Base-by-base conservation (phyloP, 768 basidiomycete genomes). In the Cystobasidium ongulense region DNA sequence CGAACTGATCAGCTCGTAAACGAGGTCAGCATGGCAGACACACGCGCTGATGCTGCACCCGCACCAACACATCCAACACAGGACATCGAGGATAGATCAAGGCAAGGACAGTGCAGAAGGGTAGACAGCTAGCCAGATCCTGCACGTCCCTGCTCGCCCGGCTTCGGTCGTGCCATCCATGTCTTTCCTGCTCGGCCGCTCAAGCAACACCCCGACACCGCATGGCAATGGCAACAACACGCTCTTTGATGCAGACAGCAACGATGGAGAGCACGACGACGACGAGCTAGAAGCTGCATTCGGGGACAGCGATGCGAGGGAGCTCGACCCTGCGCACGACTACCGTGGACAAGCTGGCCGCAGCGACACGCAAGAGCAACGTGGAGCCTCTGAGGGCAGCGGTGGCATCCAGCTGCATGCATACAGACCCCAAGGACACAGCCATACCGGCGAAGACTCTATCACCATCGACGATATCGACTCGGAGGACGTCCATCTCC, bases 251-350 rank as follows among this genome's bases (percentile, higher is more conserved):
- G 50, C 43, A 38, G 29, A 53, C 3, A 35, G 54, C 21, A 21
- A 59, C 25, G 41, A 46, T 23, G 50, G 43, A 29, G 54, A 64
- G 7, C n/a, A 31, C 4, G 73, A 70, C 1, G 73, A 74, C 66
- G 73, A 57, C 25, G 73, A 74, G 66, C 66, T 74, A 10, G 73
- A 74, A 50, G 68, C 68, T 25, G 73, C 73, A 10, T 74, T 74
- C 29, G 70, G 52, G 21, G 68, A 50, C 36, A 54, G 35, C 62
- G 43, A 64, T 33, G 62, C 50, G 1, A 33, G 29, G 18, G 27
- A 71, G 52, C 50, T 54, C 13, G 68, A 71, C 39, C 23, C 25
- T 25, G 36, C 36, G 15, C 23, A 25, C 38, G 27, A 36, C 25
- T 3, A 15, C 25, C 31, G 63, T 18, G 36, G 41, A 35, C 61